These are phyloP conservation scores for Prorocentrum cordatum DNA, from an alignment of 169 alveolate species.

Conservation along the genomic window DNA sequence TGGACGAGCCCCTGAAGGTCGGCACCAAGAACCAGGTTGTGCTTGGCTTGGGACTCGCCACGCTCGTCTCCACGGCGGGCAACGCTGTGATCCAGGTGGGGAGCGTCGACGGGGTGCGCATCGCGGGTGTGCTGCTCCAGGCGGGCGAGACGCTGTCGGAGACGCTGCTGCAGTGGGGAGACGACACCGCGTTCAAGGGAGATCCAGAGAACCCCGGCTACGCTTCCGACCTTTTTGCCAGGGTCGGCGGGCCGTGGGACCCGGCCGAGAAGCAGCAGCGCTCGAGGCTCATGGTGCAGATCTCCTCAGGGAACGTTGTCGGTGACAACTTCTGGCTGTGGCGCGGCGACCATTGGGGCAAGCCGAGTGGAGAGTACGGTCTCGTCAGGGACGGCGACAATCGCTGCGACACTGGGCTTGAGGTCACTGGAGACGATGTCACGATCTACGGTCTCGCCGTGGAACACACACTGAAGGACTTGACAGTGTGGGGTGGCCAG, in stretches of 20 bases:
- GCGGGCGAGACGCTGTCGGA: too few relatives aligned
- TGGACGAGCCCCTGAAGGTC: not conserved
- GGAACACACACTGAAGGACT: conserved; percentile 1
- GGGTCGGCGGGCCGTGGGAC: not conserved
- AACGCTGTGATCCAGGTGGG: too few relatives aligned
- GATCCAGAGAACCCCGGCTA: not conserved
- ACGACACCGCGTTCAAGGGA: not conserved
- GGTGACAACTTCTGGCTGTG: conserved; percentile 27
- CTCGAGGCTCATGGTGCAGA: not conserved
- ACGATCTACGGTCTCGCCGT: not conserved
- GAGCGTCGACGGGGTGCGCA: too few relatives aligned
- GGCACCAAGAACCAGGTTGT: not conserved
- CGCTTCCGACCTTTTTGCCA: not conserved
- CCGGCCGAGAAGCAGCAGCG: not conserved
- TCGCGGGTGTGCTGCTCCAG: too few relatives aligned
- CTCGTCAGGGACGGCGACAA: not conserved
- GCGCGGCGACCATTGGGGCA: conserved; percentile 7
- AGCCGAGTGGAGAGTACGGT: not conserved
- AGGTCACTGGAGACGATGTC: not conserved
- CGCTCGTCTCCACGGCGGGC: not conserved
- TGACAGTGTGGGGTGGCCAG: conserved; percentile 9
- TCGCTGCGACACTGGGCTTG: not conserved
- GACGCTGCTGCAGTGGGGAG: too few relatives aligned
- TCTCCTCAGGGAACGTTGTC: not conserved
- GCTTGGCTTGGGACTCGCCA: conserved; percentile 10